phyloP scores from a whole-genome alignment of 441 rosid genomes.

The Isatis lusitanica region DNA sequence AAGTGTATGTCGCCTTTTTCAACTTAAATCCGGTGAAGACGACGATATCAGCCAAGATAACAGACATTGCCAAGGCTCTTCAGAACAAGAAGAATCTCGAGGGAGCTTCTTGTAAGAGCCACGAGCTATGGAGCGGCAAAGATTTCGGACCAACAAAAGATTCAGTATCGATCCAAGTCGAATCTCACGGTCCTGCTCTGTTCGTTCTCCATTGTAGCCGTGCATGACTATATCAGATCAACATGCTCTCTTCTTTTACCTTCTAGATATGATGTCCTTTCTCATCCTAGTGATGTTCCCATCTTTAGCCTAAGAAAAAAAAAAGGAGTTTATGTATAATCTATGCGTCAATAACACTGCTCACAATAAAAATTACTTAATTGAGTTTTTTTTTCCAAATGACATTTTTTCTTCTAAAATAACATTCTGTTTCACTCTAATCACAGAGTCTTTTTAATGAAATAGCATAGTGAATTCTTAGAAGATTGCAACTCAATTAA shows the following conservation, averaged over 20 bases:
- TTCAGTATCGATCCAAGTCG: conserved; percentile 47
- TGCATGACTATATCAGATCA: conserved; percentile 12
- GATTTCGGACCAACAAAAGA: conserved; percentile 33
- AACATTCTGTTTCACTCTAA: not conserved
- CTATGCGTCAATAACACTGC: not conserved
- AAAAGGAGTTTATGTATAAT: not conserved
- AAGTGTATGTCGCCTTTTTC: conserved; percentile 76
- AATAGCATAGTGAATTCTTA: too few species aligned
- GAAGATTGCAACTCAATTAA: too few species aligned
- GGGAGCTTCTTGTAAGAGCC: conserved; percentile 46
- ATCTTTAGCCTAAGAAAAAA: not conserved
- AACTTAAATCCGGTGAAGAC: conserved; percentile 58
- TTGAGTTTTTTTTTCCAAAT: not conserved
- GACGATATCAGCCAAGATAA: conserved; percentile 51
- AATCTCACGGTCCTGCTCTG: conserved; percentile 62
- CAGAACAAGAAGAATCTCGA: conserved; percentile 37
- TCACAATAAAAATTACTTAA: not conserved
- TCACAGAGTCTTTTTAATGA: not conserved
- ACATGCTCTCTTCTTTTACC: not conserved
- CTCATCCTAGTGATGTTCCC: not conserved
- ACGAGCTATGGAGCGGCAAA: conserved; percentile 72
- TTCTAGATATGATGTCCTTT: not conserved
- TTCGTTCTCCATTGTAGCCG: conserved; percentile 58
- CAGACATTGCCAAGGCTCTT: conserved; percentile 59
- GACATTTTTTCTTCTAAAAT: too few species aligned